Evolutionary conservation across 768 basidiomycete species (phyloP).

Genomic region (Pulveroboletus sp.): DNA sequence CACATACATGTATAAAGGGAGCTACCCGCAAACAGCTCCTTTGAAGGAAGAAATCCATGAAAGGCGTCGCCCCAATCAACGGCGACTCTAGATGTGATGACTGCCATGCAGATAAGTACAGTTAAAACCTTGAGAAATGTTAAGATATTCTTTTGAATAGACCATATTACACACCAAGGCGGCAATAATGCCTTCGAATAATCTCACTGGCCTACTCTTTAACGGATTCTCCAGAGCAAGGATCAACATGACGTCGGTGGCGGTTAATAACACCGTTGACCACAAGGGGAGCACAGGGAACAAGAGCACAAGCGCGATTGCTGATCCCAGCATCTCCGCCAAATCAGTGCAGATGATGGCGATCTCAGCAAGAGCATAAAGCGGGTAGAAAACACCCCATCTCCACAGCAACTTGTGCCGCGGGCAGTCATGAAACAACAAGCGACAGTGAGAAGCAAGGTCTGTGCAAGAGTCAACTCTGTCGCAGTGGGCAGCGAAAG

Average conservation of each 20-base stretch:
- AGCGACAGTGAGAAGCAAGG: constrained; percentile 61
- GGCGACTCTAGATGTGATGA: constrained; percentile 69
- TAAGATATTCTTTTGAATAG: constrained; percentile 1
- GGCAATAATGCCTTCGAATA: constrained; percentile 68
- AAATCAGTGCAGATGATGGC: constrained; percentile 79
- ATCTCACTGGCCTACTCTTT: constrained; percentile 58
- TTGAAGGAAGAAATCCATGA: constrained; percentile 73
- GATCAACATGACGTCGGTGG: constrained; percentile 65
- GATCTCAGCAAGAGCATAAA: constrained; percentile 63
- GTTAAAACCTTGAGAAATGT: constrained; percentile 47
- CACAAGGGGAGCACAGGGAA: constrained; percentile 68
- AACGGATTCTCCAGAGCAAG: constrained; percentile 72
- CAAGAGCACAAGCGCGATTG: constrained; percentile 75
- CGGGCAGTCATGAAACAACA: constrained; percentile 63
- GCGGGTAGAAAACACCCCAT: constrained; percentile 61
- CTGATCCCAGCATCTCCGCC: constrained; percentile 78
- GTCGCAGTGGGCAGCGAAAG: neutral
- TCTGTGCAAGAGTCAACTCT: constrained; percentile 36
- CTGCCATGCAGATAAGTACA: constrained; percentile 74
- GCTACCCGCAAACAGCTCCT: constrained; percentile 51
- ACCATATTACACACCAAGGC: constrained; percentile 44
- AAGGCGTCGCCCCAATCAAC: constrained; percentile 76
- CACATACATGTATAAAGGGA: constrained; percentile 64
- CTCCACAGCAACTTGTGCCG: constrained; percentile 55
- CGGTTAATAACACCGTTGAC: constrained; percentile 69